Percentiles rank a stretch among this genome's conserved stretches.
phyloP scores from a whole-genome alignment of 768 basidiomycete genomes.

The Tremella fuciformis region DNA sequence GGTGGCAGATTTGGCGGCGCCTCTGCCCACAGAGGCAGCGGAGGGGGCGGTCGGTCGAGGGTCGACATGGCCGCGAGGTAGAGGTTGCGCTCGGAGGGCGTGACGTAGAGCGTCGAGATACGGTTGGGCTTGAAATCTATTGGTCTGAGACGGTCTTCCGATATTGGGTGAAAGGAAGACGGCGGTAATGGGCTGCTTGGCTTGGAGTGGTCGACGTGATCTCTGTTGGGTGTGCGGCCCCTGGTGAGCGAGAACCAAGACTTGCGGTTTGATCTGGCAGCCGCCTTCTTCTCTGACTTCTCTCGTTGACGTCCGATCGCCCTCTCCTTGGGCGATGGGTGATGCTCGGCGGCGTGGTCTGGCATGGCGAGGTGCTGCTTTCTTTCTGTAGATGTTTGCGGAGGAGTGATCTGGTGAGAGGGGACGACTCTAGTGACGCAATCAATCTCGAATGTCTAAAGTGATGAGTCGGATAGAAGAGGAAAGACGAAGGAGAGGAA shows the following conservation, averaged over 20 bases:
- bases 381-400: too few species aligned
- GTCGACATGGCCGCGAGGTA: conserved; percentile 47
- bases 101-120: conserved; percentile 37
- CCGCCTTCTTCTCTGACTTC: neutral
- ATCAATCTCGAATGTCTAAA: too few species aligned
- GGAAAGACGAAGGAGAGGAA: too few species aligned
- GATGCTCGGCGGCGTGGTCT: too few species aligned
- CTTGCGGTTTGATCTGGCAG: neutral
- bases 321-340: too few species aligned
- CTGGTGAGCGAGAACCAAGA: conserved; percentile 7
- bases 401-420: too few species aligned
- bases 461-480: too few species aligned
- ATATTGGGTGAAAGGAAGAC: neutral
- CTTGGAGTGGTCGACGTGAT: neutral
- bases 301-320: too few species aligned
- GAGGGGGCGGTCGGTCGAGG: conserved; percentile 32
- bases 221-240: neutral
- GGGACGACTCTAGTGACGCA: too few species aligned
- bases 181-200: neutral
- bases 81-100: conserved; percentile 39
- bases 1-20: conserved; percentile 36
- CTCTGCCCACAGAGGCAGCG: conserved; percentile 39
- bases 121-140: conserved; percentile 23
- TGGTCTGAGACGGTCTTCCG: neutral
- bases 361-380: too few species aligned